A percentile compares a stretch with the other conserved stretches of the same genome.
phyloP scores from a whole-genome alignment of 371 early-diverging fungal genomes.

The Rhizomucor miehei region DNA sequence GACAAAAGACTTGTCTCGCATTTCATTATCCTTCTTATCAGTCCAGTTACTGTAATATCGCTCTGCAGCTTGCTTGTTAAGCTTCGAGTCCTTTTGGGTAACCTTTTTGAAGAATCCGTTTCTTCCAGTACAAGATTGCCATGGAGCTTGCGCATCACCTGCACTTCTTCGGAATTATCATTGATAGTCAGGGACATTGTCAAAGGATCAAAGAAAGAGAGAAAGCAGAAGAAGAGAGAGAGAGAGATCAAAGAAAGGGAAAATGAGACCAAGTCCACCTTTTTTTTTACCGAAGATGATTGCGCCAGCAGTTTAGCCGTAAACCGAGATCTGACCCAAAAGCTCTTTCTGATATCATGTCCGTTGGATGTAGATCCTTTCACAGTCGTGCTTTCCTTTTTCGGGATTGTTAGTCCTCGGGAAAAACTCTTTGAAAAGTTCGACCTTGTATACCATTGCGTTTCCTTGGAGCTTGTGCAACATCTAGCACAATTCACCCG shows the following conservation, averaged over 20 bases:
- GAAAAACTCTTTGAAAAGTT: too few species aligned
- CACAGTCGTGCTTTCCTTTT: too few species aligned
- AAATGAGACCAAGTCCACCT: background rate
- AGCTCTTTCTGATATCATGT: too few species aligned
- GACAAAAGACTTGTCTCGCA: constrained; percentile 22
- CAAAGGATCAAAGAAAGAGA: background rate
- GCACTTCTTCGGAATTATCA: constrained; percentile 26
- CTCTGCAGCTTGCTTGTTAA: constrained; percentile 44
- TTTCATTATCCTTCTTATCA: constrained; percentile 21
- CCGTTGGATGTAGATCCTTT: too few species aligned
- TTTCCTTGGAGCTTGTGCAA: too few species aligned
- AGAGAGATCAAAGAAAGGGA: background rate
- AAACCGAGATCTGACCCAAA: too few species aligned
- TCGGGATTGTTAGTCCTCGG: too few species aligned
- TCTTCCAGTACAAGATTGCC: constrained; percentile 34
- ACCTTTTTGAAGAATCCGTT: constrained; percentile 40
- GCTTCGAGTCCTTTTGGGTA: constrained; percentile 45
- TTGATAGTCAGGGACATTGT: constrained; percentile 26
- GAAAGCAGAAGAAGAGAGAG: background rate
- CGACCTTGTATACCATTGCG: too few species aligned
- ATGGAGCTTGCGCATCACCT: constrained; percentile 37
- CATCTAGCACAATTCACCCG: too few species aligned
- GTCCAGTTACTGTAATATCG: constrained; percentile 40
- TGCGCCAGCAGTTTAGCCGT: background rate
- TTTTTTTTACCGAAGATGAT: background rate